These are phyloP conservation scores for Blastosporella zonata DNA, from an alignment of 1,284 basidiomycete species.

Conservation along the genomic window DNA sequence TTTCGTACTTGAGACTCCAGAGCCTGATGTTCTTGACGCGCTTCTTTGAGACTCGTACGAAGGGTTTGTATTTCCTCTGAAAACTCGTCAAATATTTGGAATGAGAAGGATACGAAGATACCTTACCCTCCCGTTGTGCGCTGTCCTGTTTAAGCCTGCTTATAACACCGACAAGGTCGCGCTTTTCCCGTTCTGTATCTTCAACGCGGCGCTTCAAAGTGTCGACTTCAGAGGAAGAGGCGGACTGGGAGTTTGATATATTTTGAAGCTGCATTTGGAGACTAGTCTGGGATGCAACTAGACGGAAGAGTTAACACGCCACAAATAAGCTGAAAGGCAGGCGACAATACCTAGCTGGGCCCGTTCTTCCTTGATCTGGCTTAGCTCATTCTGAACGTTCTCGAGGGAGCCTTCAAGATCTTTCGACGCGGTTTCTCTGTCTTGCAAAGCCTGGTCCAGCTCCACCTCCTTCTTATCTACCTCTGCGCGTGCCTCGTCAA, in stretches of 20 bases:
- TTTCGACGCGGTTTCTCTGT: slow-evolving; percentile 56
- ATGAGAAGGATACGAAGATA: neutral
- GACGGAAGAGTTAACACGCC: slow-evolving; percentile 14
- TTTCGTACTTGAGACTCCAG: slow-evolving; percentile 68
- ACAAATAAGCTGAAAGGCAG: slow-evolving; percentile 6
- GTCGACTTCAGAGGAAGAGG: slow-evolving; percentile 60
- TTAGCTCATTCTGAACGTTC: slow-evolving; percentile 50
- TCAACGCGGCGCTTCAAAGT: slow-evolving; percentile 57
- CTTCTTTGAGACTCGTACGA: slow-evolving; percentile 65
- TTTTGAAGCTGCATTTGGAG: slow-evolving; percentile 54
- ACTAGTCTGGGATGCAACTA: slow-evolving; percentile 49
- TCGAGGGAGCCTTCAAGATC: slow-evolving; percentile 55
- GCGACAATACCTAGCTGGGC: slow-evolving; percentile 56
- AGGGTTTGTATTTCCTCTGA: slow-evolving; percentile 69
- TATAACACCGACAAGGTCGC: slow-evolving; percentile 71
- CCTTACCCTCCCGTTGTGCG: slow-evolving; percentile 61
- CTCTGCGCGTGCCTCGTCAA: slow-evolving; percentile 65
- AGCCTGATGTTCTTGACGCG: slow-evolving; percentile 67
- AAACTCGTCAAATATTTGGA: slow-evolving; percentile 10
- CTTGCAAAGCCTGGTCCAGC: slow-evolving; percentile 74
- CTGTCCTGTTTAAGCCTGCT: slow-evolving; percentile 72
- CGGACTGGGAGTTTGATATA: slow-evolving; percentile 51
- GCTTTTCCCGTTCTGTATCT: slow-evolving; percentile 76
- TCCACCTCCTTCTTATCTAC: slow-evolving; percentile 70
- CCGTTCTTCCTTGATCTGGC: slow-evolving; percentile 52